phyloP scores from a whole-genome alignment of 2,329 filamentous ascomycete genomes.

The Xylaria sp. region DNA sequence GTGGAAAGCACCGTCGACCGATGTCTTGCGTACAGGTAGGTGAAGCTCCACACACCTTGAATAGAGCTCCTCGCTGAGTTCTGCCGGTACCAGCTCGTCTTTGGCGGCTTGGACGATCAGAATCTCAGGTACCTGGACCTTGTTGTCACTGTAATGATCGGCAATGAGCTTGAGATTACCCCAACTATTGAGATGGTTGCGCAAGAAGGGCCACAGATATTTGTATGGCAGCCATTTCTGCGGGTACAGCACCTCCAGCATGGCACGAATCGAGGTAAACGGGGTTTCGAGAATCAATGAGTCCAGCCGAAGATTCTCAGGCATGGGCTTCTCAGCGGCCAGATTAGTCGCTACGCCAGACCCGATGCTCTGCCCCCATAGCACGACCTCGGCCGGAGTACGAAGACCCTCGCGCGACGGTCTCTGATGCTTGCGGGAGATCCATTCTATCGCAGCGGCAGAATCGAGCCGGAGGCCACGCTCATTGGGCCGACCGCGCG shows the following conservation, averaged over 20 bases:
- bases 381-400: slow-evolving; percentile 56
- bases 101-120: slow-evolving; percentile 67
- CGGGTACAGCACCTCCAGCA: slow-evolving; percentile 79
- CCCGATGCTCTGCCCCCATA: slow-evolving; percentile 85
- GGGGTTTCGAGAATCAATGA: slow-evolving; percentile 79
- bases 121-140: slow-evolving; percentile 51
- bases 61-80: slow-evolving; percentile 60
- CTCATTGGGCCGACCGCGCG: slow-evolving; percentile 76
- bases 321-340: slow-evolving; percentile 55
- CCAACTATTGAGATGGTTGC: slow-evolving; percentile 70
- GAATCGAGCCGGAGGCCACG: slow-evolving; percentile 76
- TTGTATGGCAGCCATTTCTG: slow-evolving; percentile 84
- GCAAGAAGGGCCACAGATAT: slow-evolving; percentile 78
- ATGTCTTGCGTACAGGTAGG: slow-evolving; percentile 57
- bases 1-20: slow-evolving; percentile 64
- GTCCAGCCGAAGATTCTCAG: slow-evolving; percentile 54
- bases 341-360: slow-evolving; percentile 75
- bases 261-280: slow-evolving; percentile 75
- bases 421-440: slow-evolving; percentile 57
- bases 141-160: slow-evolving; percentile 43
- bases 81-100: slow-evolving; percentile 68
- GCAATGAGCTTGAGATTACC: slow-evolving; percentile 61
- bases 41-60: slow-evolving; percentile 60
- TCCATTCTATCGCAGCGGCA: slow-evolving; percentile 72
- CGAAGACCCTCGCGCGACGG: slow-evolving; percentile 25